A percentile compares a stretch with the other conserved stretches of the same genome.
Evolutionary conservation across 768 basidiomycete species (phyloP).

Genomic region (Kwoniella pini): DNA sequence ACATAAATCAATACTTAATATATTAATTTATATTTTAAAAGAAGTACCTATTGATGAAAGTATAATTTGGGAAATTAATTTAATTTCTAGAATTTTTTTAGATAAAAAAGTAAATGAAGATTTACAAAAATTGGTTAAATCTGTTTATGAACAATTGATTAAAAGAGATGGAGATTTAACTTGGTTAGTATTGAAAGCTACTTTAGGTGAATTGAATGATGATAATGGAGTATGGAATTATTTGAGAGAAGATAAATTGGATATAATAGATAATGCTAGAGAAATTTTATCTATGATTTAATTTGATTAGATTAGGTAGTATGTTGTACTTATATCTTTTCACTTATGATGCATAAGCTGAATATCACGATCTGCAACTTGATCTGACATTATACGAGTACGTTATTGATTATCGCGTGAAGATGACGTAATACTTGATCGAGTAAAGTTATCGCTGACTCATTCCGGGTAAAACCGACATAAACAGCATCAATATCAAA

Average conservation of each 20-base stretch:
- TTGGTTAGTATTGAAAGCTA: slow-evolving; percentile 68
- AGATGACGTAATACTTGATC: no score
- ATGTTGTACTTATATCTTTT: background rate
- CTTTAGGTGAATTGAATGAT: slow-evolving; percentile 25
- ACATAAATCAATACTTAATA: slow-evolving; percentile 72
- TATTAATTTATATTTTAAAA: slow-evolving; percentile 68
- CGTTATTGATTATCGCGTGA: no score
- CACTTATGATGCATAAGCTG: no score
- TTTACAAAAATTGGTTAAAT: slow-evolving; percentile 67
- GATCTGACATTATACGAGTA: no score
- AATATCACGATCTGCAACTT: no score
- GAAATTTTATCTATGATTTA: background rate
- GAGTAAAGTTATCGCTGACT: no score
- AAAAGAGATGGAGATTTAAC: slow-evolving; percentile 74
- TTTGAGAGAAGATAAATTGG: slow-evolving; percentile 30
- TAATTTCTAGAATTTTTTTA: slow-evolving; percentile 76
- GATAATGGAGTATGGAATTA: slow-evolving; percentile 31
- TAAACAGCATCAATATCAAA: no score
- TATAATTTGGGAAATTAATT: slow-evolving; percentile 76
- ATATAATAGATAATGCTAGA: slow-evolving; percentile 31
- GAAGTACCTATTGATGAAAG: slow-evolving; percentile 69
- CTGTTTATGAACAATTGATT: slow-evolving; percentile 66
- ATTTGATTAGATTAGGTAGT: no score
- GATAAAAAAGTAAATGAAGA: slow-evolving; percentile 68
- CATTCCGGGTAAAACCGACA: no score